Conservation (phyloP, 2,329 filamentous ascomycete species). For the Grosmannia clavigera region DNA sequence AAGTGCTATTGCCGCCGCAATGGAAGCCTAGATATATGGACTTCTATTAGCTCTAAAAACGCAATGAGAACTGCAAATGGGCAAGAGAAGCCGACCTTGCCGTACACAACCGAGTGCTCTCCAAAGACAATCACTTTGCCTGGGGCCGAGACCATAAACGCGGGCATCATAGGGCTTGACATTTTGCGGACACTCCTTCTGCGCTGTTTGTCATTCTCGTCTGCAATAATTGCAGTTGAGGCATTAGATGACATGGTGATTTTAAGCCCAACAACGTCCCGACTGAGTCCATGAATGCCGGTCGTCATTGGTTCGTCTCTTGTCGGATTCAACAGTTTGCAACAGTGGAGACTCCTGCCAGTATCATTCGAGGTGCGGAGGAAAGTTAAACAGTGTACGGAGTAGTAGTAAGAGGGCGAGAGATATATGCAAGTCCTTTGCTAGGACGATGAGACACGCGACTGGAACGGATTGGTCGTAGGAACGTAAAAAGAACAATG, state of each 20-base stretch:
- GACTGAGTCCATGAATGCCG: slow-evolving; percentile 12
- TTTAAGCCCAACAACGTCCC: slow-evolving; percentile 13
- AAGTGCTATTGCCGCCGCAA: slow-evolving; percentile 88
- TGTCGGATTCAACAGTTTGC: background rate
- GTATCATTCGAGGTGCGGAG: background rate
- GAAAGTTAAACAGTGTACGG: background rate
- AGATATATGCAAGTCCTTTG: background rate
- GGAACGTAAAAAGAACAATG: background rate
- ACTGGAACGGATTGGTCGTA: background rate
- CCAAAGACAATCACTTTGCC: slow-evolving; percentile 98
- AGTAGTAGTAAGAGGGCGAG: background rate
- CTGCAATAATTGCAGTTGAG: slow-evolving; percentile 13
- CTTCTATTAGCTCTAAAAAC: background rate
- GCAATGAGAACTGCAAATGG: background rate
- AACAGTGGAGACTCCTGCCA: background rate
- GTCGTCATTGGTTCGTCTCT: slow-evolving; percentile 10
- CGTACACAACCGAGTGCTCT: slow-evolving; percentile 95
- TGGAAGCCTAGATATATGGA: slow-evolving; percentile 52
- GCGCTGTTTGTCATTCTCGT: slow-evolving; percentile 20
- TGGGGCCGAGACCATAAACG: slow-evolving; percentile 96
- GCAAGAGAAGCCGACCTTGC: slow-evolving; percentile 50
- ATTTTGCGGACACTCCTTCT: slow-evolving; percentile 37
- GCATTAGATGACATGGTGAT: slow-evolving; percentile 15
- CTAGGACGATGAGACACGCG: background rate
- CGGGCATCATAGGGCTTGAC: slow-evolving; percentile 60